A percentile compares a stretch with the other conserved stretches of the same genome.
phyloP scores from a whole-genome alignment of 164 flowering plant genomes.

The Buxus sempervirens region DNA sequence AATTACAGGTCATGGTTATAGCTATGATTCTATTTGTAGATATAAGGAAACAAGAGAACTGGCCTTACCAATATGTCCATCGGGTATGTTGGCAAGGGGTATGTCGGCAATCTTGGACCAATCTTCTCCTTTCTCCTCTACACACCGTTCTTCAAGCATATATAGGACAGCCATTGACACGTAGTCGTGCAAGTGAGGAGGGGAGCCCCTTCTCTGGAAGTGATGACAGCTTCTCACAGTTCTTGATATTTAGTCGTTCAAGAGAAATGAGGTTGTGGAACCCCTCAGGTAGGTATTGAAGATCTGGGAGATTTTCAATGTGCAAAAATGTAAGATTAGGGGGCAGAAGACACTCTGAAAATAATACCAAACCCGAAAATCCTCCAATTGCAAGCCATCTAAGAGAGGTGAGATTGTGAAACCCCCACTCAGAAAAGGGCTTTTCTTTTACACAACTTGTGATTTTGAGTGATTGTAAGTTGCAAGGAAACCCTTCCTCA shows the following conservation, averaged over 20 bases:
- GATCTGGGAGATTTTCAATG: conserved; percentile 9
- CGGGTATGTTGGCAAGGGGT: too few relatives aligned
- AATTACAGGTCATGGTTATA: too few relatives aligned
- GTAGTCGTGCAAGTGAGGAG: conserved; percentile 7
- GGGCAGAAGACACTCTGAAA: conserved; percentile 12
- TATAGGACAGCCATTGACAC: conserved; percentile 10
- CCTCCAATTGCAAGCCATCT: conserved; percentile 19
- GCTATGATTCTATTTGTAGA: too few relatives aligned
- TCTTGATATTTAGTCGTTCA: conserved; percentile 8
- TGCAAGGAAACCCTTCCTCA: too few relatives aligned
- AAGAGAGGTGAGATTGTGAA: too few relatives aligned
- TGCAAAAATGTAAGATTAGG: conserved; percentile 2
- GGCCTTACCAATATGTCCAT: too few relatives aligned
- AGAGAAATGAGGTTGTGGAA: conserved; percentile 12
- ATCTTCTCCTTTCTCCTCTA: neutral
- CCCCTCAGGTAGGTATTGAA: conserved; percentile 8
- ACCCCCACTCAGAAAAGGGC: too few relatives aligned
- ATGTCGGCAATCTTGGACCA: too few relatives aligned
- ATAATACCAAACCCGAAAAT: conserved; percentile 12
- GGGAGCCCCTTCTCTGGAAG: conserved; percentile 15
- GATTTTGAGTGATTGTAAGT: conserved; percentile 8
- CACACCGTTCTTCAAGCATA: conserved; percentile 4
- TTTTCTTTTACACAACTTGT: conserved; percentile 10
- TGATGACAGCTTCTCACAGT: conserved; percentile 8
- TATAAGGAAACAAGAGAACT: too few relatives aligned